Evolutionary conservation across 805 yeast genomes (phyloP).

Genomic region (Kurtzmaniella cleridarum): DNA sequence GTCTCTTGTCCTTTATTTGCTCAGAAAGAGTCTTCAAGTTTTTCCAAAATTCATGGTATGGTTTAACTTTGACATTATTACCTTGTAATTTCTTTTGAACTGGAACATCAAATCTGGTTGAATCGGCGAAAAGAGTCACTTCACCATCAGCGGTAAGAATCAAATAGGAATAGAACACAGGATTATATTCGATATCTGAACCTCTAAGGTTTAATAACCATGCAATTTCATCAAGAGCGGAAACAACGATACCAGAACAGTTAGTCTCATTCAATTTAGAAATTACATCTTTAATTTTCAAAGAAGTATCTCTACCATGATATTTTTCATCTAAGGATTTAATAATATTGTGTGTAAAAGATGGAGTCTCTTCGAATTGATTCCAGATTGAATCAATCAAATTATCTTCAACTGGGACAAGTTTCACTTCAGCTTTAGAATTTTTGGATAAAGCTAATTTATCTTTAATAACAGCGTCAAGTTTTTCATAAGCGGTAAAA

Average conservation of each 20-base stretch:
- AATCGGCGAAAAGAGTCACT: conserved; percentile 39
- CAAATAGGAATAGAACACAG: conserved; percentile 44
- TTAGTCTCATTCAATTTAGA: conserved; percentile 15
- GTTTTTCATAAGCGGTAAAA: conserved; percentile 24
- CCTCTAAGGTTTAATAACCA: conserved; percentile 56
- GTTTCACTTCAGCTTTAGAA: conserved; percentile 30
- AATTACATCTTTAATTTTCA: conserved; percentile 50
- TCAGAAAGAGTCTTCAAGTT: conserved; percentile 33
- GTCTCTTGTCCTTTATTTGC: conserved; percentile 17
- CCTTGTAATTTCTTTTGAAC: conserved; percentile 19
- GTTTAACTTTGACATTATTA: conserved; percentile 26
- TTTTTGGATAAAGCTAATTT: conserved; percentile 13
- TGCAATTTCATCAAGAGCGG: conserved; percentile 49
- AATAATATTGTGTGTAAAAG: conserved; percentile 43
- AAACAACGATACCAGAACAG: conserved; percentile 34
- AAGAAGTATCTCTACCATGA: conserved; percentile 59
- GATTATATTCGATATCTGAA: conserved; percentile 50
- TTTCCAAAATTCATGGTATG: conserved; percentile 43
- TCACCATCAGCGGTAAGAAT: conserved; percentile 22
- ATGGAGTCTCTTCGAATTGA: conserved; percentile 59
- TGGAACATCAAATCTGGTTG: conserved; percentile 30
- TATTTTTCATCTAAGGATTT: conserved; percentile 45
- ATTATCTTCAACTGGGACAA: conserved; percentile 49
- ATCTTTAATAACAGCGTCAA: conserved; percentile 25
- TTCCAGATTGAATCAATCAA: conserved; percentile 75